A percentile compares a stretch with the other conserved stretches of the same genome.
Conservation (phyloP, 169 alveolate species). For the Plasmodium coatneyi region DNA sequence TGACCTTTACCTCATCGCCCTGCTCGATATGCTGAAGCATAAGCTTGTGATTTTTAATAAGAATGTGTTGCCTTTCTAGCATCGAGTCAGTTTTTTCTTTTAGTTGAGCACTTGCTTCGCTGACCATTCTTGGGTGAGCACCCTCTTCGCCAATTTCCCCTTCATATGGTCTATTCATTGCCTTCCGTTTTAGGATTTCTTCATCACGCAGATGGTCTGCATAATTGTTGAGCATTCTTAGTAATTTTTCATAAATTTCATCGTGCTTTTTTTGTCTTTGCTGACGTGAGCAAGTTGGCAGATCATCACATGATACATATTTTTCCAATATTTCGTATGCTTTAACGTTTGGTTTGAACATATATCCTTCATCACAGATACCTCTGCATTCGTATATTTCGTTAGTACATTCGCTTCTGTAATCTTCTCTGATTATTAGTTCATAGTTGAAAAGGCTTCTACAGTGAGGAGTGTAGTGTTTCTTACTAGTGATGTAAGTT, state of each 20-base stretch:
- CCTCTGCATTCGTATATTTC: conserved; percentile 51
- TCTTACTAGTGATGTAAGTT: background rate
- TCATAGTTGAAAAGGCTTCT: conserved; percentile 29
- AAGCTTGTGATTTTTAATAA: background rate
- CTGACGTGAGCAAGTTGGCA: conserved; percentile 18
- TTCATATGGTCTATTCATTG: background rate
- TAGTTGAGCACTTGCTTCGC: background rate
- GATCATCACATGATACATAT: conserved; percentile 27
- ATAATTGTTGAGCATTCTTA: background rate
- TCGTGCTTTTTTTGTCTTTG: conserved; percentile 22
- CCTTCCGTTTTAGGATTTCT: background rate
- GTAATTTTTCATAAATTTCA: background rate
- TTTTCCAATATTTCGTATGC: conserved; percentile 12
- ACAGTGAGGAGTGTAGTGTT: conserved; percentile 23
- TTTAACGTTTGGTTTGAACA: conserved; percentile 8
- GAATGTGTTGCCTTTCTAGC: conserved; percentile 4
- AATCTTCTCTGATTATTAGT: conserved; percentile 26
- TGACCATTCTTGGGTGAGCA: conserved; percentile 10
- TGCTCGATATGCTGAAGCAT: background rate
- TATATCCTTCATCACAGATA: conserved; percentile 48
- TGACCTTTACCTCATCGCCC: background rate
- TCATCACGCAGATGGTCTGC: background rate
- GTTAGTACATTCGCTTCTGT: conserved; percentile 2
- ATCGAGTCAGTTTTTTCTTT: background rate
- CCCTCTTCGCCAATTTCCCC: background rate